Evolutionary conservation across 345 rosid species (phyloP).

Genomic region (Citropsis articulata): DNA sequence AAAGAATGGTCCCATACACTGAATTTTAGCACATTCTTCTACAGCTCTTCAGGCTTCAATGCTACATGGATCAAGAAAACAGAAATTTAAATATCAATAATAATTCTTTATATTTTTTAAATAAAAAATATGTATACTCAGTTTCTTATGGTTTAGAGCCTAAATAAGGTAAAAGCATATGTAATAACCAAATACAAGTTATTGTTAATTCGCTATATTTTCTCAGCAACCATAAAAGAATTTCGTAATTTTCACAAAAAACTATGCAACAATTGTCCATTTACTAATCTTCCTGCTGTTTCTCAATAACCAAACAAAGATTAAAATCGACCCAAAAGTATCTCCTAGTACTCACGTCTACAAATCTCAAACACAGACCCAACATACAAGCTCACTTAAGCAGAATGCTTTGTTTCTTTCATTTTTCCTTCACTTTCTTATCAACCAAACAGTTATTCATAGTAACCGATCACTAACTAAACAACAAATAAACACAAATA

Average conservation of each 20-base stretch:
- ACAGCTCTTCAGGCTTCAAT: conserved; percentile 7
- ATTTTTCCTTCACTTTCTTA: background rate
- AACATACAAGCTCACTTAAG: background rate
- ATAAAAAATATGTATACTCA: too few species aligned
- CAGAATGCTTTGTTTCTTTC: background rate
- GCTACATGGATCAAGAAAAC: conserved; percentile 17
- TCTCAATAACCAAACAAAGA: background rate
- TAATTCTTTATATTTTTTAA: background rate
- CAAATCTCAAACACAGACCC: background rate
- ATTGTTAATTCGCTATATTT: background rate
- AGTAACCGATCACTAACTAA: background rate
- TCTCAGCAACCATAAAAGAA: conserved; percentile 12
- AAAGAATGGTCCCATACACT: background rate
- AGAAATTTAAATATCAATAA: background rate
- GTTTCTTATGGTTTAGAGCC: background rate
- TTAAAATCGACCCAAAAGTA: background rate
- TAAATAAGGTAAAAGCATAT: background rate
- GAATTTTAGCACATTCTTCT: background rate
- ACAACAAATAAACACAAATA: background rate
- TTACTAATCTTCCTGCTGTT: background rate
- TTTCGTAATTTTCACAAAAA: background rate
- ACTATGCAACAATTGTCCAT: background rate
- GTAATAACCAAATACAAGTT: background rate
- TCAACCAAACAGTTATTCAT: background rate
- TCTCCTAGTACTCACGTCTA: background rate